These are phyloP conservation scores for Metschnikowia picachoensis DNA, from an alignment of 805 yeast species.

Conservation along the genomic window DNA sequence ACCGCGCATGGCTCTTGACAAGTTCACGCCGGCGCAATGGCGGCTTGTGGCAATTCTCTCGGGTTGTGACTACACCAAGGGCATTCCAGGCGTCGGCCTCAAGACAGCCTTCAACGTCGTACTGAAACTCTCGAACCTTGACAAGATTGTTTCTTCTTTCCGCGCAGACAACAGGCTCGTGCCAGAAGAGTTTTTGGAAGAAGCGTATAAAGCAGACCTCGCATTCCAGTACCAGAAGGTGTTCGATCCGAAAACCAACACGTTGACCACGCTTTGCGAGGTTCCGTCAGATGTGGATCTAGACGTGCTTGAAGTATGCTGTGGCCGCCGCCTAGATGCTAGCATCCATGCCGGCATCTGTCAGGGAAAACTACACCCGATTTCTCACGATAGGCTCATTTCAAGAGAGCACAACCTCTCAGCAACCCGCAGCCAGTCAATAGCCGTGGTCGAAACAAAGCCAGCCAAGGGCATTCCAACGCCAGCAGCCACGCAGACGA, in stretches of 20 bases:
- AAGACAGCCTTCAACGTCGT: conserved; percentile 68
- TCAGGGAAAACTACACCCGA: conserved; percentile 64
- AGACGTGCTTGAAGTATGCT: conserved; percentile 40
- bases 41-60: conserved; percentile 78
- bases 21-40: conserved; percentile 53
- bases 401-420: conserved; percentile 44
- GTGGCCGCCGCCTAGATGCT: conserved; percentile 43
- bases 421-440: conserved; percentile 13
- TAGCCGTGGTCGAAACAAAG: not conserved
- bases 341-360: conserved; percentile 56
- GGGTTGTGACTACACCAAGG: conserved; percentile 96
- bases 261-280: conserved; percentile 56
- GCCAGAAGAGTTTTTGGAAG: conserved; percentile 56
- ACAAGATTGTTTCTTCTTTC: conserved; percentile 53
- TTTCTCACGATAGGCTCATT: conserved; percentile 43
- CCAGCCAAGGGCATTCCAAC: not conserved
- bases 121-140: conserved; percentile 46
- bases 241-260: conserved; percentile 55
- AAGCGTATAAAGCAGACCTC: conserved; percentile 61
- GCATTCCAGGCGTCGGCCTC: conserved; percentile 77
- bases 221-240: conserved; percentile 88
- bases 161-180: conserved; percentile 58
- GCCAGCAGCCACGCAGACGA: not conserved
- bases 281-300: conserved; percentile 43
- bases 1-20: conserved; percentile 46